A percentile compares a stretch with the other conserved stretches of the same genome.
phyloP scores from a whole-genome alignment of 1,139 yeast genomes.

The Yamadazyma diospyri region DNA sequence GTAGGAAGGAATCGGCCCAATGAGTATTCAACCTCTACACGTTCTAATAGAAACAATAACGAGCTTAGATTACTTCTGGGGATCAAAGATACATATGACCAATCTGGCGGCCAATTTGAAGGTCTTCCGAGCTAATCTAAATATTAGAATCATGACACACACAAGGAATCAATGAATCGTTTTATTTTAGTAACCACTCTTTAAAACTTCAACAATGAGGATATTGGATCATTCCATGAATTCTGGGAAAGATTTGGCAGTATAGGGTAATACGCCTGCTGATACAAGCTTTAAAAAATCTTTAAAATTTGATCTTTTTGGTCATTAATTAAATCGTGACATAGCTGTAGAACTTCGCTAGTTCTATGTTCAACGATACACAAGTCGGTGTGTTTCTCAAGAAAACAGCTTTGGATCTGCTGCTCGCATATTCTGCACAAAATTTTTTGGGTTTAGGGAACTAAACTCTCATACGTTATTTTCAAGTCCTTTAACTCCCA shows the following conservation, averaged over 20 bases:
- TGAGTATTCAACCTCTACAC: constrained; percentile 25
- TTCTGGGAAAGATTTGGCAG: constrained; percentile 7
- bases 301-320: constrained; percentile 55
- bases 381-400: constrained; percentile 85
- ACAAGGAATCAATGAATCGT: constrained; percentile 45
- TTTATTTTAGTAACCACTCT: constrained; percentile 42
- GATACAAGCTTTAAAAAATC: constrained; percentile 40
- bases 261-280: constrained; percentile 13
- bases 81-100: constrained; percentile 29
- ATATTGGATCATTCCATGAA: constrained; percentile 9
- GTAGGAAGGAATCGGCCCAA: constrained; percentile 25
- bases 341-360: constrained; percentile 71
- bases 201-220: constrained; percentile 30
- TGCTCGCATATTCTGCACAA: constrained; percentile 91
- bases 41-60: constrained; percentile 35
- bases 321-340: constrained; percentile 76
- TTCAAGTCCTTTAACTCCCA: constrained; percentile 58
- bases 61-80: constrained; percentile 44
- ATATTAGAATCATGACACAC: constrained; percentile 36
- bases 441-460: constrained; percentile 75
- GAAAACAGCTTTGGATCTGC: constrained; percentile 93
- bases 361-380: constrained; percentile 84
- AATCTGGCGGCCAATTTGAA: constrained; percentile 17
- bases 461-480: constrained; percentile 56
- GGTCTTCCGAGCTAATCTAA: constrained; percentile 18